Base-by-base conservation (phyloP, 2,329 filamentous ascomycete genomes). In the Colletotrichum limetticola region DNA sequence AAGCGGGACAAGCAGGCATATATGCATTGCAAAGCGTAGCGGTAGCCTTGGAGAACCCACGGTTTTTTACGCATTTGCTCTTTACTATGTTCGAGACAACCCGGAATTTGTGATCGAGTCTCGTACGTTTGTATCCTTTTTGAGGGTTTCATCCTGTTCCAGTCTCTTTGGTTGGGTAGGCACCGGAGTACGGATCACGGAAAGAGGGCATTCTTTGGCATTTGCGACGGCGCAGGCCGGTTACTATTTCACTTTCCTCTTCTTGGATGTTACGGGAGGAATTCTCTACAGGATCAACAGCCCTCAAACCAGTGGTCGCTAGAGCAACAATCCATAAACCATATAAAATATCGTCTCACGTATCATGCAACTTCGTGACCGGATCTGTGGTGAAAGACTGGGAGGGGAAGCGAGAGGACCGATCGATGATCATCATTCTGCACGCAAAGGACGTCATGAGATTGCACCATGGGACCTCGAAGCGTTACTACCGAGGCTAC, bases 171-270 rank as follows among this genome's bases (percentile, higher is more conserved):
- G 58, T 42, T 61, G 37, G 37, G 66, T 71, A 24, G 55, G 71
- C 71, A 57, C 35, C 28, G 71, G 71, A 65, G 71, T 73, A 73
- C 12, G 66, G 66, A 32, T 42, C 55, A 63, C 19, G 65, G 65
- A 58, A 63, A 63, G 52, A 72, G 56, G 63, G 58, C 65, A 67
- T 59, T 58, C 24, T 30, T 72, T 37, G 69, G 69, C 69, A 72
- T 72, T 72, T 71, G 52, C 68, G 61, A 71, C 37, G 67, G 68
- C 71, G 71, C 65, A 63, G 69, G 65, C 69, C 69, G 65, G 69
- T 26, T 68, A 58, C 37, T 42, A 30, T 52, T 63, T 37, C 37
- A 35, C 46, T 37, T 53, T 53, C 28, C 37, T 62, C 19, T 9
- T 37, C 3, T 12, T 24, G 11, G 32, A 12, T 26, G 32, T 58